Percentiles rank a stretch among this genome's conserved stretches.
Conservation (phyloP, 2,329 filamentous ascomycete genomes). For the Pseudocercospora fuligena region DNA sequence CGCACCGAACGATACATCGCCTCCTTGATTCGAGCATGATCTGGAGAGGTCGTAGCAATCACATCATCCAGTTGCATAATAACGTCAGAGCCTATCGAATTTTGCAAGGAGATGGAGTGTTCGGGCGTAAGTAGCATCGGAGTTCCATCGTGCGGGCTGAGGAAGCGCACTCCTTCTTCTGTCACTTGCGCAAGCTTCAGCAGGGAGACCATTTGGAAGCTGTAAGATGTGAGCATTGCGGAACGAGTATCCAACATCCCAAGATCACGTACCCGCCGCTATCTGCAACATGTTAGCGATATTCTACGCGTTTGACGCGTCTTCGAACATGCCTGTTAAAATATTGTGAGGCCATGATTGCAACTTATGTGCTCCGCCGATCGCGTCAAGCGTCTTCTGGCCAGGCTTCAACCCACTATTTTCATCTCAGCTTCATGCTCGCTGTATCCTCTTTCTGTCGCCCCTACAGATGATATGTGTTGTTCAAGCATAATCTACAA, state of each 20-base stretch:
- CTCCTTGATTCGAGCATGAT: constrained; percentile 83
- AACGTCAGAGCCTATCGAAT: constrained; percentile 96
- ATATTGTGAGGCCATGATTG: constrained; percentile 97
- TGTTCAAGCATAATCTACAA: constrained; percentile 92
- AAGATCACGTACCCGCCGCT: constrained; percentile 30
- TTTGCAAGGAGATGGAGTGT: constrained; percentile 93
- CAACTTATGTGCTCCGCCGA: constrained; percentile 91
- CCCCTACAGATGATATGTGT: constrained; percentile 85
- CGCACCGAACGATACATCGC: constrained; percentile 93
- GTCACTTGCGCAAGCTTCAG: constrained; percentile 92
- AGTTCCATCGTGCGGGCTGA: constrained; percentile 92
- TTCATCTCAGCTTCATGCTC: constrained; percentile 12
- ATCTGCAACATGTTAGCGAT: constrained; percentile 18
- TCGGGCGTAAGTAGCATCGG: constrained; percentile 98
- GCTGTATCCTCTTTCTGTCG: background rate
- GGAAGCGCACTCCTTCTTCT: constrained; percentile 91
- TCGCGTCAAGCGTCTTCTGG: constrained; percentile 80
- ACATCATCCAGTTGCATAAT: constrained; percentile 99
- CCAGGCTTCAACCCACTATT: constrained; percentile 82
- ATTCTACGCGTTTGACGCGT: constrained; percentile 43
- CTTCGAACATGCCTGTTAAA: constrained; percentile 66
- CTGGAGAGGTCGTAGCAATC: constrained; percentile 91
- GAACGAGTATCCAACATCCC: background rate
- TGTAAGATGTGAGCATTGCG: constrained; percentile 47
- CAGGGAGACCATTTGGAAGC: constrained; percentile 98